phyloP scores from a whole-genome alignment of 2,329 filamentous ascomycete genomes.

The Trichoderma citrinoviride region DNA sequence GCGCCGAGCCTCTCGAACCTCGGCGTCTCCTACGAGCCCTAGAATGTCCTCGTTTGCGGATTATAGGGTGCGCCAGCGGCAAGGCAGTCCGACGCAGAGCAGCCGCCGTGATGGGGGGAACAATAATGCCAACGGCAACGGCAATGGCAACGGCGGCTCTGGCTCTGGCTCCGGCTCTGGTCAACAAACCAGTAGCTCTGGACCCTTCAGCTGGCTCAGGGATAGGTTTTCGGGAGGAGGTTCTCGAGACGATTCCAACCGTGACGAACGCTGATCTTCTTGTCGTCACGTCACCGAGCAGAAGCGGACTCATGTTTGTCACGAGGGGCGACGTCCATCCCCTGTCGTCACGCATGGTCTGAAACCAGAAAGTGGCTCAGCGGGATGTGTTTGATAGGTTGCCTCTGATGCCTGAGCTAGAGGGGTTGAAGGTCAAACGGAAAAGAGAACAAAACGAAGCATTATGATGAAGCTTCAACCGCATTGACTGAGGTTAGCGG shows the following conservation, averaged over 20 bases:
- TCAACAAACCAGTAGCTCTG: conserved; percentile 34
- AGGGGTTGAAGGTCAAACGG: not conserved
- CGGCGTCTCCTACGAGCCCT: conserved; percentile 40
- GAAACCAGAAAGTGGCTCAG: not conserved
- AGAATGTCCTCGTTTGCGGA: conserved; percentile 31
- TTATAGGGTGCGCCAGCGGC: conserved; percentile 35
- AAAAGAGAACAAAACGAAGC: not conserved
- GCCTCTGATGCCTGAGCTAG: not conserved
- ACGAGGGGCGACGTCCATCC: not conserved
- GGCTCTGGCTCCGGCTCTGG: conserved; percentile 24
- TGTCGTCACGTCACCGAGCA: not conserved
- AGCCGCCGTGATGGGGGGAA: conserved; percentile 33
- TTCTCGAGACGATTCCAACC: conserved; percentile 30
- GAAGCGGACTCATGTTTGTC: not conserved
- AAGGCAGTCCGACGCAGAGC: conserved; percentile 41
- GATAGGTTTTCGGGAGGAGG: conserved; percentile 39
- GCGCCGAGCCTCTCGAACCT: conserved; percentile 41
- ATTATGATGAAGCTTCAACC: not conserved
- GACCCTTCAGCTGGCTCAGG: conserved; percentile 46
- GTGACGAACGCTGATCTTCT: conserved; percentile 27
- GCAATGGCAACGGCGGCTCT: conserved; percentile 28
- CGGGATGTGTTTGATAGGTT: not conserved
- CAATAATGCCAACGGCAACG: conserved; percentile 30
- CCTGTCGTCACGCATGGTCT: not conserved
- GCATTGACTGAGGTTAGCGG: not conserved